Percentiles rank a stretch among this genome's conserved stretches.
phyloP scores from a whole-genome alignment of 1,284 basidiomycete species.

The Heimioporus retisporus region DNA sequence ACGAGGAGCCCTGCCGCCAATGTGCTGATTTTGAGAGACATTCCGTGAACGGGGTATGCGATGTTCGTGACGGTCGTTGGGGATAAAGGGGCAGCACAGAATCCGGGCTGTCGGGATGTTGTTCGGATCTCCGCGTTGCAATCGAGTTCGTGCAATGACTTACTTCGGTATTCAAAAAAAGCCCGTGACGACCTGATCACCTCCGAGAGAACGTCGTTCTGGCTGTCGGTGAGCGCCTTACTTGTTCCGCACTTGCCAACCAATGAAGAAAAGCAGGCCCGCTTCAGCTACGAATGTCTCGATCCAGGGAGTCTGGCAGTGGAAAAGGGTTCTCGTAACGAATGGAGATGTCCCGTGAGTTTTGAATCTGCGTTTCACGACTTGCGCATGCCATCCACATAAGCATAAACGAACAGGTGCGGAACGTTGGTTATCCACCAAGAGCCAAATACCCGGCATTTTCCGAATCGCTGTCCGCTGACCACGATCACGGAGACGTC shows the following conservation, averaged over 20 bases:
- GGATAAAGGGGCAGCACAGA: constrained; percentile 74
- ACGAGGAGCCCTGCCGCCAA: constrained; percentile 85
- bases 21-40: constrained; percentile 78
- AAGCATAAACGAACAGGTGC: constrained; percentile 66
- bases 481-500: too few species aligned
- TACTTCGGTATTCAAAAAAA: constrained; percentile 89
- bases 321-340: constrained; percentile 86
- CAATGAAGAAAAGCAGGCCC: constrained; percentile 67
- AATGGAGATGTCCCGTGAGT: constrained; percentile 83
- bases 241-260: constrained; percentile 72
- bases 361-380: constrained; percentile 65
- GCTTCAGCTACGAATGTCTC: constrained; percentile 78
- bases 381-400: constrained; percentile 66
- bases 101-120: constrained; percentile 66
- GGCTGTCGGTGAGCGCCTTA: constrained; percentile 68
- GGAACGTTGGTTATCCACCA: constrained; percentile 68
- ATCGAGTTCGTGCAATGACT: constrained; percentile 36
- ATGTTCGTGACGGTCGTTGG: constrained; percentile 80
- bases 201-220: constrained; percentile 78
- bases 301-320: constrained; percentile 87
- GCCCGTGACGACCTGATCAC: constrained; percentile 83
- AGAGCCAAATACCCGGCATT: constrained; percentile 63
- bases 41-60: constrained; percentile 74
- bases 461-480: too few species aligned
- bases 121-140: constrained; percentile 9